These are phyloP conservation scores for Trichomonas tenax DNA, from an alignment of 208 protist genomes.

Conservation along the genomic window DNA sequence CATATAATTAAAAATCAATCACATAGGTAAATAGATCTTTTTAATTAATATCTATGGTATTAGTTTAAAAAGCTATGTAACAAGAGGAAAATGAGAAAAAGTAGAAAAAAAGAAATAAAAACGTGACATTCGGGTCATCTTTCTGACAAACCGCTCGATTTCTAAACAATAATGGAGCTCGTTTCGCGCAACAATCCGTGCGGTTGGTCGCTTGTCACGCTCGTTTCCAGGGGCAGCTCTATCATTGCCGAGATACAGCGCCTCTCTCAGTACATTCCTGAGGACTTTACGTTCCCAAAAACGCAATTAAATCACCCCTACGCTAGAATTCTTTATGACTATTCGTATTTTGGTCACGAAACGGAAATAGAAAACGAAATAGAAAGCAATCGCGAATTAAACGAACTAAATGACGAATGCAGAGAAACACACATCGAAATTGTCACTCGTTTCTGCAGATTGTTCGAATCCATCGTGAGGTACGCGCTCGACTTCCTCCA, in stretches of 20 bases:
- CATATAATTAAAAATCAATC: no score
- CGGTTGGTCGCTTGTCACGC: background rate
- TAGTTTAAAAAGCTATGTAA: no score
- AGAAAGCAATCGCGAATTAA: conserved; percentile 32
- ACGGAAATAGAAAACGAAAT: background rate
- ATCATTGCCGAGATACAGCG: conserved; percentile 19
- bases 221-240: background rate
- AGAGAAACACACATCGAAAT: conserved; percentile 70
- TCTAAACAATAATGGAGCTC: background rate
- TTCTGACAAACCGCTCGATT: background rate
- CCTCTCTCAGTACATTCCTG: background rate
- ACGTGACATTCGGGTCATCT: no score
- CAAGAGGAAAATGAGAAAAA: no score
- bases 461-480: conserved; percentile 81
- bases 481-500: conserved; percentile 69
- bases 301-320: background rate
- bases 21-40: no score
- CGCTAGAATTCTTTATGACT: background rate
- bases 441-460: conserved; percentile 75
- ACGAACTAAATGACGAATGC: conserved; percentile 56
- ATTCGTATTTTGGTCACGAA: background rate
- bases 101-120: no score
- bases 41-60: no score
- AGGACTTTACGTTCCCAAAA: background rate
- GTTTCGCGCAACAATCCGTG: background rate